Evolutionary conservation across 2,329 filamentous ascomycete species (phyloP).

Genomic region (Xylariaceae sp.): DNA sequence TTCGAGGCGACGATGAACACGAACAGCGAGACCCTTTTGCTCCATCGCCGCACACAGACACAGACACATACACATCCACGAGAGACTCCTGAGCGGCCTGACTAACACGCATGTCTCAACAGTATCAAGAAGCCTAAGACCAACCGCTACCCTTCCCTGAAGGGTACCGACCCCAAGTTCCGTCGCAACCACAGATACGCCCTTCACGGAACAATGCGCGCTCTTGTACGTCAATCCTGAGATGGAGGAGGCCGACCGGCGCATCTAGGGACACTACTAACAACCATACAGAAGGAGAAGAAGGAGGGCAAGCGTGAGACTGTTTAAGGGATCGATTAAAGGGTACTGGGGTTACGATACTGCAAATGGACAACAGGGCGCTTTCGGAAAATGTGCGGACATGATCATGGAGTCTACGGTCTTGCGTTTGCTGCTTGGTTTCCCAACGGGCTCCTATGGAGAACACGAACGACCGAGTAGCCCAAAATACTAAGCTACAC

Average conservation of each 20-base stretch:
- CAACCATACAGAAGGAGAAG: conserved; percentile 68
- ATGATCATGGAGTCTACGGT: conserved; percentile 35
- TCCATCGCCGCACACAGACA: background rate
- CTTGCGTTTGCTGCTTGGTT: conserved; percentile 30
- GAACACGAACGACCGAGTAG: conserved; percentile 29
- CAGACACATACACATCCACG: background rate
- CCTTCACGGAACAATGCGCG: conserved; percentile 97
- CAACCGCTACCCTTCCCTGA: conserved; percentile 96
- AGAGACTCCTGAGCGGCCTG: background rate
- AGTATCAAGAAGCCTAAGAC: conserved; percentile 99
- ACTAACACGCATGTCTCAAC: conserved; percentile 23
- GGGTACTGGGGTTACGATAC: conserved; percentile 25
- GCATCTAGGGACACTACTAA: conserved; percentile 17
- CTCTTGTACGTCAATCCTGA: conserved; percentile 66
- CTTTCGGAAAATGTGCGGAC: conserved; percentile 30
- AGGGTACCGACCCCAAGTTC: conserved; percentile 99
- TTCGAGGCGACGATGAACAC: conserved; percentile 1
- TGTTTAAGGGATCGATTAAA: conserved; percentile 48
- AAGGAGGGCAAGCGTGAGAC: conserved; percentile 92
- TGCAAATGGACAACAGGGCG: conserved; percentile 30
- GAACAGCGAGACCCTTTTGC: background rate
- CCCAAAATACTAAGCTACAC: conserved; percentile 30
- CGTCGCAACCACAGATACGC: conserved; percentile 99
- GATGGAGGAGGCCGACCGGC: background rate
- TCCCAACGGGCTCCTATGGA: conserved; percentile 30